Conservation (phyloP, 768 basidiomycete genomes). For the Rhizopogon vesiculosus region DNA sequence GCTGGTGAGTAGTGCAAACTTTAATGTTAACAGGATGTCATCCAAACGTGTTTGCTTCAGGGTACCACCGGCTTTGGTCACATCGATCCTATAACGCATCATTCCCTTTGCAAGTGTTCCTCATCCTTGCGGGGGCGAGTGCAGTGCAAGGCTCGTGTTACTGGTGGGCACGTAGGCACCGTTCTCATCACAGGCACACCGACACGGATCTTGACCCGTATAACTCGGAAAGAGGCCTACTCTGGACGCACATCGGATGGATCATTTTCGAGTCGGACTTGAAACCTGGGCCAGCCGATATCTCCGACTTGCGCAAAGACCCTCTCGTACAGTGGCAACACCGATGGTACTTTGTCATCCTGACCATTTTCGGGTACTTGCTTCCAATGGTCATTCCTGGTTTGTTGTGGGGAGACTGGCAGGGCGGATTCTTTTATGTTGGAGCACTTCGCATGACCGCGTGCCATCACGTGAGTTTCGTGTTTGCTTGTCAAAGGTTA, state of each 20-base stretch:
- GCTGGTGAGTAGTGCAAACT: slow-evolving; percentile 30
- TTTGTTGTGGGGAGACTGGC: slow-evolving; percentile 69
- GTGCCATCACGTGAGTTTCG: slow-evolving; percentile 70
- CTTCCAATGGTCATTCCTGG: slow-evolving; percentile 69
- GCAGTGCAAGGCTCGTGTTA: slow-evolving; percentile 84
- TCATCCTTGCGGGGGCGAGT: slow-evolving; percentile 72
- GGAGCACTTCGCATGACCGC: slow-evolving; percentile 67
- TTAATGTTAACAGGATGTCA: background rate
- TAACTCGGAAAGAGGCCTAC: slow-evolving; percentile 69
- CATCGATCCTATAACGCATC: slow-evolving; percentile 81
- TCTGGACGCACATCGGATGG: slow-evolving; percentile 85
- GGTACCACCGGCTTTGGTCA: slow-evolving; percentile 84
- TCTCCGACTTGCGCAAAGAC: slow-evolving; percentile 69
- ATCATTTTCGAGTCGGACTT: slow-evolving; percentile 73
- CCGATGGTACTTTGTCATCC: slow-evolving; percentile 60
- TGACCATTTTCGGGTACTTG: slow-evolving; percentile 63
- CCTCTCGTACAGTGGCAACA: slow-evolving; percentile 76
- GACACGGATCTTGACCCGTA: slow-evolving; percentile 88
- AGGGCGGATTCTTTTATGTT: slow-evolving; percentile 73
- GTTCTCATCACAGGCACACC: slow-evolving; percentile 80
- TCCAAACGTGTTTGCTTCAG: slow-evolving; percentile 25
- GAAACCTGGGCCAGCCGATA: slow-evolving; percentile 65
- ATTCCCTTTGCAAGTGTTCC: slow-evolving; percentile 61
- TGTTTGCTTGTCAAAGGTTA: background rate
- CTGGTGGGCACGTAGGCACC: slow-evolving; percentile 85